Conservation (phyloP, 148 eudicot species). For the Polygonum maritimum region DNA sequence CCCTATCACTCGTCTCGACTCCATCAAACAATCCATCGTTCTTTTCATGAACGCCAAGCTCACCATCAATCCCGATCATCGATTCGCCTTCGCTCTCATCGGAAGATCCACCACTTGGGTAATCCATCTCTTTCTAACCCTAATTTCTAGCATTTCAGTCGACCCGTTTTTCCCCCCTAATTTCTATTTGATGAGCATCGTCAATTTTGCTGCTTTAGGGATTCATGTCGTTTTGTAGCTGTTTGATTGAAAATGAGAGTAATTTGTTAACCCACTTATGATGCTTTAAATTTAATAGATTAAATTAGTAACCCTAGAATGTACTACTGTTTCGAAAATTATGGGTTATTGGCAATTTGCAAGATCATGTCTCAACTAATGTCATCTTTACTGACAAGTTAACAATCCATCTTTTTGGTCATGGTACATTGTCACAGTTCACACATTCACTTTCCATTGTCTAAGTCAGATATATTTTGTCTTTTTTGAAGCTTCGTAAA, state of each 20-base stretch:
- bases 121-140: constrained; percentile 7
- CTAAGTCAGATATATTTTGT: background rate
- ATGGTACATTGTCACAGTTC: background rate
- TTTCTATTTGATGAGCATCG: background rate
- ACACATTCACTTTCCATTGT: background rate
- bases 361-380: background rate
- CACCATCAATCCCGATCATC: constrained; percentile 61
- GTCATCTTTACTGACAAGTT: background rate
- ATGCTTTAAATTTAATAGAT: background rate
- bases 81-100: constrained; percentile 57
- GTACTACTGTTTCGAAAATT: too few relatives aligned
- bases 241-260: background rate
- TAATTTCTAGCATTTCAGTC: background rate
- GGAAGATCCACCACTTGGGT: constrained; percentile 59
- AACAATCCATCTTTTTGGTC: too few relatives aligned
- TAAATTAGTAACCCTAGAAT: background rate
- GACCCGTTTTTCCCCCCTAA: background rate
- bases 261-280: background rate
- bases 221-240: background rate
- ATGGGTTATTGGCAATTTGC: background rate
- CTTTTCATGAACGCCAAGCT: constrained; percentile 73
- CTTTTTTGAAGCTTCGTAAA: constrained; percentile 48
- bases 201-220: background rate
- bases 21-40: constrained; percentile 67
- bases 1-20: constrained; percentile 61